Base-by-base conservation (phyloP, 2,329 filamentous ascomycete species). In the Neopestalotiopsis rosae region DNA sequence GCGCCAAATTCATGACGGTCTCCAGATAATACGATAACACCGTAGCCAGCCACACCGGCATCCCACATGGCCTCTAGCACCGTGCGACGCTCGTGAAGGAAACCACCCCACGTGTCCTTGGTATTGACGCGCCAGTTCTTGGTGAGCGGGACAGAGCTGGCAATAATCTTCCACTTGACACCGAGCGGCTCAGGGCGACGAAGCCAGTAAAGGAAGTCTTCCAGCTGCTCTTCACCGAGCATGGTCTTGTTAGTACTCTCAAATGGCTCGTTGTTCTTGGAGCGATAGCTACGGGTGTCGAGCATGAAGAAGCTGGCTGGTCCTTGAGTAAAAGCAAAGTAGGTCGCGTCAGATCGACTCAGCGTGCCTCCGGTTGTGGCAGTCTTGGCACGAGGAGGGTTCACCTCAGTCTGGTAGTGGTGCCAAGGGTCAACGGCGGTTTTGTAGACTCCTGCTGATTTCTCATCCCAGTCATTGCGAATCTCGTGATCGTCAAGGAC, bases 401-500 rank as follows among this genome's bases (percentile, higher is more conserved):
- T 99, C 2, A 89, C 89, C 3, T 90, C 87, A 42, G 91, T 91
- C 71, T 99, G 95, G 77, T 99, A 99, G 76, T 94, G 89, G 62
- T 91, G 84, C 85, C 93, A 99, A 0, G 95, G 94, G 70, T 97
- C 94, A 59, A 93, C 89, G 4, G 95, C 95, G 0, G 92, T 89
- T 2, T 87, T 81, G 77, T 95, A 98, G 0, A 97, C 88, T 5
- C 93, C 93, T 0, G 93, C 94, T 14, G 89, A 91, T 77, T 95
- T 96, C 20, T 88, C 86, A 69, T 92, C 90, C 94, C 95, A 98
- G 81, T 98, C 96, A 74, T 99, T 98, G 5, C 89, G 88, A 71
- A 99, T 98, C 78, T 99, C 96, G 76, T 99, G 96, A 78, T 99
- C 96, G 77, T 99, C 96, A 6, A 98, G 88, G 2, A 97, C 95